Conservation (phyloP, 2,329 filamentous ascomycete species). For the Microcyclospora pomicola region DNA sequence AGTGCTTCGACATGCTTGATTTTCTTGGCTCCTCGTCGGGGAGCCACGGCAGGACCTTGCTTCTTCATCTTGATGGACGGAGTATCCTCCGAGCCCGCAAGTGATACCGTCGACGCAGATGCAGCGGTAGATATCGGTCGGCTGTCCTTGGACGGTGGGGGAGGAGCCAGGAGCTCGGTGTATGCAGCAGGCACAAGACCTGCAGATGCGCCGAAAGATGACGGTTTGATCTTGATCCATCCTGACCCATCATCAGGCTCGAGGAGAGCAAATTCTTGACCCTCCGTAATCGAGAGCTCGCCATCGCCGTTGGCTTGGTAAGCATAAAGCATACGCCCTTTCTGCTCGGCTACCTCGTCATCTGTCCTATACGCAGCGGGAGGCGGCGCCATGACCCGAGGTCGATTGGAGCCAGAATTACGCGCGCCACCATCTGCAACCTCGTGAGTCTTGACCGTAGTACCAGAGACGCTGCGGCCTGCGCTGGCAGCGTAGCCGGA, state of each 20-base stretch:
- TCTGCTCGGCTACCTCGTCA: conserved; percentile 40
- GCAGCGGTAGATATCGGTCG: conserved; percentile 41
- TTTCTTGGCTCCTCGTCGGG: conserved; percentile 53
- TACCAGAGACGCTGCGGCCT: conserved; percentile 58
- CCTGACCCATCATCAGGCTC: conserved; percentile 87
- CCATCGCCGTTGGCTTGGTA: conserved; percentile 73
- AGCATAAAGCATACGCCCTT: conserved; percentile 76
- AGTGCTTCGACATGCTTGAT: conserved; percentile 83
- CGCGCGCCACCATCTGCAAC: conserved; percentile 6
- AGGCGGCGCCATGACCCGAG: conserved; percentile 74
- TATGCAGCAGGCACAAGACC: conserved; percentile 83
- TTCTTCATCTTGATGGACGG: conserved; percentile 46
- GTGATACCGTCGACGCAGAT: conserved; percentile 48
- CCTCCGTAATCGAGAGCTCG: conserved; percentile 68
- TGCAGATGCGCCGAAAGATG: conserved; percentile 46
- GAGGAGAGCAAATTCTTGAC: conserved; percentile 60
- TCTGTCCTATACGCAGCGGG: conserved; percentile 60
- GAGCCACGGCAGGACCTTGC: conserved; percentile 83
- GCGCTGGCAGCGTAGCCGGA: conserved; percentile 76
- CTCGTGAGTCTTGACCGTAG: conserved; percentile 20
- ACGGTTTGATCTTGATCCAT: conserved; percentile 66
- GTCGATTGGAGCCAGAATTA: conserved; percentile 31
- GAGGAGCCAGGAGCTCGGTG: conserved; percentile 44
- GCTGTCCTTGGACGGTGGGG: conserved; percentile 7
- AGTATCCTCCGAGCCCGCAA: conserved; percentile 37